A percentile compares a stretch with the other conserved stretches of the same genome.
Evolutionary conservation across 164 flowering plant species (phyloP).

Genomic region (Annona squamosa): DNA sequence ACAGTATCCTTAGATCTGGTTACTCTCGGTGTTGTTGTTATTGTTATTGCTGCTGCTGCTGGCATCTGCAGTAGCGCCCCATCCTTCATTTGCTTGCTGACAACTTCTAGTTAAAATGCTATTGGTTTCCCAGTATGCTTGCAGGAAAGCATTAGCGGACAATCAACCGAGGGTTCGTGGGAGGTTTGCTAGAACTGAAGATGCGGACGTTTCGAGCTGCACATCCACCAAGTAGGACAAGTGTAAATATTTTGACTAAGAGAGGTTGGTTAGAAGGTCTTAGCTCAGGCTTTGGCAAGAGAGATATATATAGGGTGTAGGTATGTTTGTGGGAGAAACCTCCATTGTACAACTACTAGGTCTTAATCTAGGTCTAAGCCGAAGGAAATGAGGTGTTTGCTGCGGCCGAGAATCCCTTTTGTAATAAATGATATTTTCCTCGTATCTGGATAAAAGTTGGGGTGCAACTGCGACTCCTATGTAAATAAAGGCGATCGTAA

Average conservation of each 20-base stretch:
- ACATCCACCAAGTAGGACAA: background rate
- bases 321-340: background rate
- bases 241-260: background rate
- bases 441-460: background rate
- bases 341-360: background rate
- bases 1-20: too few relatives aligned
- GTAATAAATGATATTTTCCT: background rate
- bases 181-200: constrained; percentile 91
- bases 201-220: constrained; percentile 30
- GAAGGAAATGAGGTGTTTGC: background rate
- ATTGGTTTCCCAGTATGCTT: constrained; percentile 69
- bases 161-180: constrained; percentile 96
- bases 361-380: background rate
- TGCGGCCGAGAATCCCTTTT: background rate
- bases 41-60: too few relatives aligned
- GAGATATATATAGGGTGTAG: too few relatives aligned
- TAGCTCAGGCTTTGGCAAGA: background rate
- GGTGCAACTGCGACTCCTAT: background rate
- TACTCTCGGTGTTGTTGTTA: too few relatives aligned
- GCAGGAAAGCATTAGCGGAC: constrained; percentile 98
- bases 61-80: background rate
- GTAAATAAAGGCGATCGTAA: background rate
- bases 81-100: background rate
- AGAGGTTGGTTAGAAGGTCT: background rate
- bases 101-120: background rate